phyloP scores from a whole-genome alignment of 2,329 filamentous ascomycete species.

The Fusarium austroafricanum region DNA sequence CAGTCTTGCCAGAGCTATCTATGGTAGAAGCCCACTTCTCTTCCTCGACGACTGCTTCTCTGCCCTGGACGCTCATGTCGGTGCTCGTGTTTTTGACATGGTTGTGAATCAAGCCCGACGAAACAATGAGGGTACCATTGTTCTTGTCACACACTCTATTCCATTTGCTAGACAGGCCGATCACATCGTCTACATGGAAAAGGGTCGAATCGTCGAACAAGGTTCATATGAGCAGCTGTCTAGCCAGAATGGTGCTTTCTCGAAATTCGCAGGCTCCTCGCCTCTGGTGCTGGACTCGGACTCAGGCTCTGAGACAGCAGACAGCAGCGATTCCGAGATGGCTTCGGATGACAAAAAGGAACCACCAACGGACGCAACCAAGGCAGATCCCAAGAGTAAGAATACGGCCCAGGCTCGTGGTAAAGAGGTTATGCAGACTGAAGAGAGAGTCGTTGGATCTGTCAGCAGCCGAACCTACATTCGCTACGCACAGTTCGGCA shows the following conservation, averaged over 20 bases:
- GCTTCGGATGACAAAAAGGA: accelerated
- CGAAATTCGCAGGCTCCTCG: neutral
- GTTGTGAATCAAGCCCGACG: conserved; percentile 14
- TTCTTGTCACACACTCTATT: conserved; percentile 25
- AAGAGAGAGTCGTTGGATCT: conserved; percentile 22
- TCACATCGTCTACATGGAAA: conserved; percentile 26
- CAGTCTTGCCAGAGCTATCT: conserved; percentile 27
- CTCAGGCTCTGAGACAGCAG: neutral
- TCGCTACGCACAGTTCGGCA: conserved; percentile 26
- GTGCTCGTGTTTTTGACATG: conserved; percentile 22
- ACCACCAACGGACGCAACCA: accelerated
- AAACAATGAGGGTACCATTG: neutral
- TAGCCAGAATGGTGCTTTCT: neutral
- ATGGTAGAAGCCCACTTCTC: conserved; percentile 15
- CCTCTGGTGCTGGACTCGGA: neutral
- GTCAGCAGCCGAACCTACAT: conserved; percentile 27
- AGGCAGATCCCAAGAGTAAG: neutral
- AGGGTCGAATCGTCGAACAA: conserved; percentile 3
- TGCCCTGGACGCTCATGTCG: conserved; percentile 23
- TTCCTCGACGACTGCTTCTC: conserved; percentile 32
- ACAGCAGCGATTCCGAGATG: neutral
- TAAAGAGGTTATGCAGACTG: conserved; percentile 30
- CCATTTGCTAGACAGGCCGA: conserved; percentile 22
- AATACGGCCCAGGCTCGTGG: neutral
- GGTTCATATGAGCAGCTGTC: conserved; percentile 11